Percentiles rank a stretch among this genome's conserved stretches.
These are phyloP conservation scores for Malassezia sp. DNA, from an alignment of 1,284 basidiomycete species.

Conservation along the genomic window DNA sequence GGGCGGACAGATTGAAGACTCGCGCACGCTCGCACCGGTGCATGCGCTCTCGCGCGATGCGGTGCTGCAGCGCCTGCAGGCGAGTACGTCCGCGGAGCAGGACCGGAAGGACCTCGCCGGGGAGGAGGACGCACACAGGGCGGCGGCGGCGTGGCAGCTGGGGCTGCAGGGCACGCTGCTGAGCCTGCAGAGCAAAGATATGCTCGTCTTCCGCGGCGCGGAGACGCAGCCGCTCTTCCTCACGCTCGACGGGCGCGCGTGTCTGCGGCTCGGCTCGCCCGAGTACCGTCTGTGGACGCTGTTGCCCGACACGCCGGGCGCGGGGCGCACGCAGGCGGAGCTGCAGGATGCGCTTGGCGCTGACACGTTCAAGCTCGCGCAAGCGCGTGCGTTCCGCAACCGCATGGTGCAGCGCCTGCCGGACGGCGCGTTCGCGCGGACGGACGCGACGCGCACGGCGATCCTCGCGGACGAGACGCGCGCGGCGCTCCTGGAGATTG, in stretches of 20 bases:
- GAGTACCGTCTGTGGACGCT: slow-evolving; percentile 39
- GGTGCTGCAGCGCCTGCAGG: slow-evolving; percentile 14
- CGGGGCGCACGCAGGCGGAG: slow-evolving; percentile 30
- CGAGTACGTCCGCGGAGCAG: slow-evolving; percentile 17
- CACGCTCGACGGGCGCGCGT: slow-evolving; percentile 18
- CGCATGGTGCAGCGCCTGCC: slow-evolving; percentile 92
- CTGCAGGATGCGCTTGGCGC: slow-evolving; percentile 37
- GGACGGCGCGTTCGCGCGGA: slow-evolving; percentile 68
- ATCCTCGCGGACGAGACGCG: slow-evolving; percentile 47
- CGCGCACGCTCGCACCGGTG: slow-evolving; percentile 23
- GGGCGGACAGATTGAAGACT: slow-evolving; percentile 28
- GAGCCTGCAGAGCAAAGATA: slow-evolving; percentile 34
- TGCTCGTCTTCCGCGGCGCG: slow-evolving; percentile 22
- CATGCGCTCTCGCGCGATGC: slow-evolving; percentile 3
- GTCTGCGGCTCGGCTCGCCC: slow-evolving; percentile 27
- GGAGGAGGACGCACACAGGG: slow-evolving; percentile 32
- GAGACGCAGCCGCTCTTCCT: slow-evolving; percentile 19
- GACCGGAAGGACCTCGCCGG: slow-evolving; percentile 25
- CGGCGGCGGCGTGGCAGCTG: slow-evolving; percentile 41
- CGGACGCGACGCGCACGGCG: slow-evolving; percentile 46
- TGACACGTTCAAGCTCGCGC: slow-evolving; percentile 54
- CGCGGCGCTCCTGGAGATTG: slow-evolving; percentile 64
- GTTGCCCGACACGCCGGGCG: slow-evolving; percentile 26
- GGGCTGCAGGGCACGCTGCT: slow-evolving; percentile 37
- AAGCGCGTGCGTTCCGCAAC: slow-evolving; percentile 90